Evolutionary conservation across 768 basidiomycete genomes (phyloP).

Genomic region (Kwoniella mangroviensis): DNA sequence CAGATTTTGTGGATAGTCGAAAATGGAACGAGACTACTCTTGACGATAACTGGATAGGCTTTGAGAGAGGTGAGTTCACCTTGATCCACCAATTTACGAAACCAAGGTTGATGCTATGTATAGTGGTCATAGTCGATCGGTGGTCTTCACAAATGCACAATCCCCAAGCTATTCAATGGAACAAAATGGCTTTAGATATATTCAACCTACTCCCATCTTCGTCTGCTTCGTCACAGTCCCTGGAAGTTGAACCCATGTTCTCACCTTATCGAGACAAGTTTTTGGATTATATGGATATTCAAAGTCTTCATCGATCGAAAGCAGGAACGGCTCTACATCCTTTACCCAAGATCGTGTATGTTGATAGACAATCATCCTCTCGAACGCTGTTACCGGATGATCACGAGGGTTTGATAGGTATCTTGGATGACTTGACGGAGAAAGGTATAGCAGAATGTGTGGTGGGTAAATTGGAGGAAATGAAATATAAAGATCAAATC

Average conservation of each 20-base stretch:
- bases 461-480: slow-evolving; percentile 27
- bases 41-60: slow-evolving; percentile 22
- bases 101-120: background rate
- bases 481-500: slow-evolving; percentile 38
- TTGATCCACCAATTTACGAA: too few relatives aligned
- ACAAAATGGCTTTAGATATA: slow-evolving; percentile 34
- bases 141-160: slow-evolving; percentile 32
- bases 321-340: slow-evolving; percentile 20
- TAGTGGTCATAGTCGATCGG: slow-evolving; percentile 37
- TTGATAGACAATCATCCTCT: slow-evolving; percentile 11
- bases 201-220: background rate
- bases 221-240: slow-evolving; percentile 1
- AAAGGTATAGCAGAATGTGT: slow-evolving; percentile 57
- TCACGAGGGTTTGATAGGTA: slow-evolving; percentile 62
- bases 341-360: slow-evolving; percentile 14
- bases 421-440: slow-evolving; percentile 62
- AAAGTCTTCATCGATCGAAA: slow-evolving; percentile 3
- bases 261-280: background rate
- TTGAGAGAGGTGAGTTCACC: slow-evolving; percentile 24
- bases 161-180: slow-evolving; percentile 22
- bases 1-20: background rate
- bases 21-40: background rate
- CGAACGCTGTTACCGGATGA: background rate
- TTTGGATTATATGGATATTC: slow-evolving; percentile 6
- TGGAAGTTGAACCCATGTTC: background rate